Conservation (phyloP, 805 yeast species). For the Teunomyces stri region DNA sequence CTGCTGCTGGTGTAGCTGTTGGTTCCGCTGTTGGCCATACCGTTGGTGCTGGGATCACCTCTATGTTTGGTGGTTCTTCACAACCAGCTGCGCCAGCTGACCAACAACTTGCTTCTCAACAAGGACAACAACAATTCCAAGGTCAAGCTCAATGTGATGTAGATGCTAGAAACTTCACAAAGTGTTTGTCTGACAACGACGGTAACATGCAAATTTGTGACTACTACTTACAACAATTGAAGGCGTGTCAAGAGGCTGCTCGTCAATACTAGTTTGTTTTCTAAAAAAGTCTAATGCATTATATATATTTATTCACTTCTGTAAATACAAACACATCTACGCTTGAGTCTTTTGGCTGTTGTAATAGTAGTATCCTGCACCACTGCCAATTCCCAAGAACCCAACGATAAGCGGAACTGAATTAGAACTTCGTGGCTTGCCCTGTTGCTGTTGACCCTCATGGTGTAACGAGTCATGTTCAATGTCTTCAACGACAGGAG, state of each 20-base stretch:
- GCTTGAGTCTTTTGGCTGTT: constrained; percentile 4
- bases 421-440: neutral
- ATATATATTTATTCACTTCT: constrained; percentile 1
- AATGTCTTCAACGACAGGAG: constrained; percentile 35
- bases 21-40: constrained; percentile 98
- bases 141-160: constrained; percentile 68
- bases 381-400: constrained; percentile 29
- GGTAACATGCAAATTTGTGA: constrained; percentile 98
- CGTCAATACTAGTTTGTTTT: constrained; percentile 58
- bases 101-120: constrained; percentile 41
- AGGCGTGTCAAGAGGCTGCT: constrained; percentile 95
- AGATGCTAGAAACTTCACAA: constrained; percentile 93
- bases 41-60: constrained; percentile 88
- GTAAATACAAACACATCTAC: neutral
- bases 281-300: neutral
- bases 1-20: constrained; percentile 99
- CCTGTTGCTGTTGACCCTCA: constrained; percentile 1
- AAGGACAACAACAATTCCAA: constrained; percentile 33
- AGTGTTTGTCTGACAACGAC: constrained; percentile 87
- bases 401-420: constrained; percentile 17
- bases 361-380: constrained; percentile 23
- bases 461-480: constrained; percentile 31
- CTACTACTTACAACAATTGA: constrained; percentile 93
- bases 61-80: constrained; percentile 74
- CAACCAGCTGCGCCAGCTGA: constrained; percentile 47